Evolutionary conservation across 345 rosid genomes (phyloP).

Genomic region (Carallia brachiata): DNA sequence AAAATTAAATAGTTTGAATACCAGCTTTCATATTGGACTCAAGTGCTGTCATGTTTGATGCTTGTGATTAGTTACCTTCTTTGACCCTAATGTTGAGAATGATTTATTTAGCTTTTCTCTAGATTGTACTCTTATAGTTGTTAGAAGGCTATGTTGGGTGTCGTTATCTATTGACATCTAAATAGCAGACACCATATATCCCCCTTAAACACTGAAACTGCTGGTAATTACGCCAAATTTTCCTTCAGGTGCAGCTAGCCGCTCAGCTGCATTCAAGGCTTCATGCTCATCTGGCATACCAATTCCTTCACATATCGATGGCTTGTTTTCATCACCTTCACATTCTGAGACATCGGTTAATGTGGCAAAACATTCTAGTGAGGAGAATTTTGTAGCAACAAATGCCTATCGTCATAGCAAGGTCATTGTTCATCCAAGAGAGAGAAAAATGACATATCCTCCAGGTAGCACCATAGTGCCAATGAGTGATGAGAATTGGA

Average conservation of each 20-base stretch:
- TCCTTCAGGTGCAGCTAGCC: slow-evolving; percentile 20
- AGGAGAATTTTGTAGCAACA: slow-evolving; percentile 1
- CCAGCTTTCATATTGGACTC: no score
- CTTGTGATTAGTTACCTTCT: no score
- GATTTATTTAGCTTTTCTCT: no score
- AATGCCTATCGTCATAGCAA: neutral
- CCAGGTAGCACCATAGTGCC: slow-evolving; percentile 20
- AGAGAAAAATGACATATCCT: slow-evolving; percentile 25
- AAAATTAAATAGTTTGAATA: no score
- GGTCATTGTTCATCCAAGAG: slow-evolving; percentile 23
- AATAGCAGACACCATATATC: no score
- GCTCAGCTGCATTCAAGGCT: neutral
- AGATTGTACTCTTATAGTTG: no score
- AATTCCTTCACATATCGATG: neutral
- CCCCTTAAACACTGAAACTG: neutral
- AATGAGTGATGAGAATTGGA: slow-evolving; percentile 28
- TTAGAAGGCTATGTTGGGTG: no score
- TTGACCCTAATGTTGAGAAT: no score
- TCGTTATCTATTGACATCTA: no score
- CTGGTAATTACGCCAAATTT: neutral
- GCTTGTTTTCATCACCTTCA: neutral
- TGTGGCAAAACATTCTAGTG: neutral
- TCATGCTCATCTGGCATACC: slow-evolving; percentile 1
- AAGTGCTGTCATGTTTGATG: no score
- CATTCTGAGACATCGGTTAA: neutral